A percentile compares a stretch with the other conserved stretches of the same genome.
phyloP scores from a whole-genome alignment of 2,329 filamentous ascomycete species.

The Calonectria hawksworthii region DNA sequence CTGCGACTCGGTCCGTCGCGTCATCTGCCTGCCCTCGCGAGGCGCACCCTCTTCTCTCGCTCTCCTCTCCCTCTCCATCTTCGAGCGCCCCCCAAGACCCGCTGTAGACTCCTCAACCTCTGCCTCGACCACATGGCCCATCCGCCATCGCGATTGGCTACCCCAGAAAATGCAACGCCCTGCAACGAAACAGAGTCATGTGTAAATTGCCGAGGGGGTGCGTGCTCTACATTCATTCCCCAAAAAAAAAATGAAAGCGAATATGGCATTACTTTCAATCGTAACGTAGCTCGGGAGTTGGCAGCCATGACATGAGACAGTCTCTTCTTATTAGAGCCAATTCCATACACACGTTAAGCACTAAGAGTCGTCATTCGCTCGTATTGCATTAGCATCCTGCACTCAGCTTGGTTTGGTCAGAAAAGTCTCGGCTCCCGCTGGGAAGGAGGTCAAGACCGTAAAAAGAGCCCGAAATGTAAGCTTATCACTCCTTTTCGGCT shows the following conservation, averaged over 20 bases:
- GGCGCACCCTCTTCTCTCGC: not conserved
- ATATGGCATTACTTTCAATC: not conserved
- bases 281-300: not conserved
- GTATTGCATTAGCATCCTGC: not conserved
- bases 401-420: not conserved
- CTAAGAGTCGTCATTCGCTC: not conserved
- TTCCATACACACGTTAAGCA: not conserved
- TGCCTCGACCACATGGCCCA: conserved; percentile 43
- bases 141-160: conserved; percentile 39
- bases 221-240: not conserved
- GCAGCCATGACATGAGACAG: not conserved
- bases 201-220: conserved; percentile 2
- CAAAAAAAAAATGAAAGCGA: not conserved
- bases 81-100: not conserved
- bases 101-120: conserved; percentile 35
- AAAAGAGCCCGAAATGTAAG: not conserved
- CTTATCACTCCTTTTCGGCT: conserved; percentile 10
- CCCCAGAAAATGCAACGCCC: conserved; percentile 8
- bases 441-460: not conserved
- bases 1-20: conserved; percentile 1
- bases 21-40: conserved; percentile 12
- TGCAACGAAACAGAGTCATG: conserved; percentile 18
- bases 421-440: not conserved
- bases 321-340: not conserved
- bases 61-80: conserved; percentile 13